Evolutionary conservation across 1,284 basidiomycete species (phyloP).

Genomic region (Austroboletus niveus): DNA sequence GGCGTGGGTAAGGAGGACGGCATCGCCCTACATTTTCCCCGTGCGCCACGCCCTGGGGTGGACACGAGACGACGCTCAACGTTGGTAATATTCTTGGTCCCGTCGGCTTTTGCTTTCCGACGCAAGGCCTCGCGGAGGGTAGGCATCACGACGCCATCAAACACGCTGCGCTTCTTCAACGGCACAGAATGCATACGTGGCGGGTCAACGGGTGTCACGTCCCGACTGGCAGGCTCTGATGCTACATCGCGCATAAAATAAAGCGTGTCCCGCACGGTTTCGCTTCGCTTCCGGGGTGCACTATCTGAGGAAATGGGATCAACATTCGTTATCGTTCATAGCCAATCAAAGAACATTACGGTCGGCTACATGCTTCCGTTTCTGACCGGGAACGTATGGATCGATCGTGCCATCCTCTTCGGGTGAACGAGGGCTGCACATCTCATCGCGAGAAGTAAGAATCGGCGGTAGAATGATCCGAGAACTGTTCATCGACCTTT

Average conservation of each 20-base stretch:
- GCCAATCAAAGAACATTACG: slow-evolving; percentile 11
- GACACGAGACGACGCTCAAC: neutral
- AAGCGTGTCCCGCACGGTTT: slow-evolving; percentile 11
- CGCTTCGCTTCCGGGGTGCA: slow-evolving; percentile 19
- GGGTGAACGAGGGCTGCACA: neutral
- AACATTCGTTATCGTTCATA: neutral
- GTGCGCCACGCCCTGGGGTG: neutral
- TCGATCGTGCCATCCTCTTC: neutral
- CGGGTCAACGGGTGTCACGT: slow-evolving; percentile 16
- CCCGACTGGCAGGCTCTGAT: slow-evolving; percentile 28
- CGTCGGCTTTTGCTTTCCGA: slow-evolving; percentile 3
- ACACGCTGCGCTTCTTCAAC: slow-evolving; percentile 15
- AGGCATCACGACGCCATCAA: slow-evolving; percentile 29
- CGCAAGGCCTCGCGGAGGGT: slow-evolving; percentile 15
- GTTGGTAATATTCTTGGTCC: neutral
- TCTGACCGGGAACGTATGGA: neutral
- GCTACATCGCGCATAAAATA: slow-evolving; percentile 12
- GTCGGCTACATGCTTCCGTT: slow-evolving; percentile 10
- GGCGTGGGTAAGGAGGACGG: slow-evolving; percentile 1
- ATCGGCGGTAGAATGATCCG: neutral
- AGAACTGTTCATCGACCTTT: neutral
- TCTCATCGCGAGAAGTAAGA: neutral
- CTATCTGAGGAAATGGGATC: slow-evolving; percentile 13
- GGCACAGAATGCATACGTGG: slow-evolving; percentile 24
- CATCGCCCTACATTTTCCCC: neutral